Evolutionary conservation across 78 protist species (phyloP).

Genomic region (Dictyostelium firmibasis): DNA sequence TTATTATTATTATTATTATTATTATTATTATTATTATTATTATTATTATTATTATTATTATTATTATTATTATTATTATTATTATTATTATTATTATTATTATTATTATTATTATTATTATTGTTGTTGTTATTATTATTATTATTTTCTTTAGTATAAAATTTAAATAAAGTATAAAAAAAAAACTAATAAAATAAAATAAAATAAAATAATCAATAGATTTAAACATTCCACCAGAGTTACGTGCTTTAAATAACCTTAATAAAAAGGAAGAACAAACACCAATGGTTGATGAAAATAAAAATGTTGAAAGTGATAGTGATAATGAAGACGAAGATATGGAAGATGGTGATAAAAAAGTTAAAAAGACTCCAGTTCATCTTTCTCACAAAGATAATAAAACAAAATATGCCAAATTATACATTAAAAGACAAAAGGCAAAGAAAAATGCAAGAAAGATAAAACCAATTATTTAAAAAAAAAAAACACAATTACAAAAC

Average conservation of each 20-base stretch:
- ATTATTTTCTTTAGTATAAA: too few species aligned
- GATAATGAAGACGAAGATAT: slow-evolving; percentile 20
- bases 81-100: background rate
- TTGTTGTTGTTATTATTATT: too few species aligned
- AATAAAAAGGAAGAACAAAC: background rate
- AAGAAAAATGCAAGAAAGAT: background rate
- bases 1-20: too few species aligned
- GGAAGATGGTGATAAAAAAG: slow-evolving; percentile 5
- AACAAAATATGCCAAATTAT: background rate
- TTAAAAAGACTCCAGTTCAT: background rate
- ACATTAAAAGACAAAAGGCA: background rate
- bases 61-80: too few species aligned
- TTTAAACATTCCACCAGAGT: slow-evolving; percentile 20
- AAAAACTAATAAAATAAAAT: too few species aligned
- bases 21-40: too few species aligned
- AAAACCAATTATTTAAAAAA: background rate
- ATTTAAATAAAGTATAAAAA: background rate
- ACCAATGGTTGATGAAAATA: background rate
- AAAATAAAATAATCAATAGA: background rate
- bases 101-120: background rate
- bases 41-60: too few species aligned
- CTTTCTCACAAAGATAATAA: background rate
- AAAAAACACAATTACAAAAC: too few species aligned
- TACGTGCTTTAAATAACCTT: background rate
- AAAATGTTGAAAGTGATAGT: background rate